Percentiles rank a stretch among this genome's conserved stretches.
phyloP scores from a whole-genome alignment of 139 green algal genomes.

The Pseudopediastrum boryanum region DNA sequence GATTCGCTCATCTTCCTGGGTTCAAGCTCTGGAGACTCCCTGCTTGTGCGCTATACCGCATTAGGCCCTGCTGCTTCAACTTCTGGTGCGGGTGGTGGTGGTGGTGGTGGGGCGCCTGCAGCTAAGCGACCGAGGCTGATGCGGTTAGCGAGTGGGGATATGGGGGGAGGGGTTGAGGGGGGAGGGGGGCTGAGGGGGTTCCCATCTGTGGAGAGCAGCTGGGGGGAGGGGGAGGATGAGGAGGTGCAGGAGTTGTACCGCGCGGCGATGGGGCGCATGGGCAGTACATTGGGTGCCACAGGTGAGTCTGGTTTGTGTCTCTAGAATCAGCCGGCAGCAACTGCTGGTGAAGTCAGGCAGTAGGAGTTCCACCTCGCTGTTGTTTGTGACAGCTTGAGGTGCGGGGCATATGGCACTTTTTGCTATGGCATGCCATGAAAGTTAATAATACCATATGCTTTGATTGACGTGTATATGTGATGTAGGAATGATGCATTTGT shows the following conservation, averaged over 20 bases:
- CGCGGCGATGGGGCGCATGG: not conserved
- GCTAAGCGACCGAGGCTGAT: slow-evolving; percentile 16
- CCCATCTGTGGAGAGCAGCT: not conserved
- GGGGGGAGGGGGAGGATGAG: not conserved
- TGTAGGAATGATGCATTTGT: no score
- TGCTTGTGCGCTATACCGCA: slow-evolving; percentile 68
- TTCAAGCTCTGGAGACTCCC: slow-evolving; percentile 78
- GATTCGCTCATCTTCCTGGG: slow-evolving; percentile 81
- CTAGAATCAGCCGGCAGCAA: no score
- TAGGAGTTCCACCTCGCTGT: slow-evolving; percentile 15
- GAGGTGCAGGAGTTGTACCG: not conserved
- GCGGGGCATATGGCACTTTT: no score
- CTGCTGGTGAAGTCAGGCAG: not conserved
- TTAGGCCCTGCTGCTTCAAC: slow-evolving; percentile 15
- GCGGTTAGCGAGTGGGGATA: slow-evolving; percentile 18
- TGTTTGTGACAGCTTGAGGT: no score
- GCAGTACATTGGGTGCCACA: not conserved
- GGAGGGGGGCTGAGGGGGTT: not conserved
- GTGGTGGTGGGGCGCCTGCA: not conserved
- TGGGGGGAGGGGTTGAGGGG: not conserved
- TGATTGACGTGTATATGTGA: no score
- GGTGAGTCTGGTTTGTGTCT: no score
- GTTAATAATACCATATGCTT: not conserved
- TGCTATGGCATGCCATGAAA: no score
- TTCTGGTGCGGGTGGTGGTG: not conserved